These are phyloP conservation scores for Arabidopsis lyrata DNA, from an alignment of 441 rosid species.

Conservation along the genomic window DNA sequence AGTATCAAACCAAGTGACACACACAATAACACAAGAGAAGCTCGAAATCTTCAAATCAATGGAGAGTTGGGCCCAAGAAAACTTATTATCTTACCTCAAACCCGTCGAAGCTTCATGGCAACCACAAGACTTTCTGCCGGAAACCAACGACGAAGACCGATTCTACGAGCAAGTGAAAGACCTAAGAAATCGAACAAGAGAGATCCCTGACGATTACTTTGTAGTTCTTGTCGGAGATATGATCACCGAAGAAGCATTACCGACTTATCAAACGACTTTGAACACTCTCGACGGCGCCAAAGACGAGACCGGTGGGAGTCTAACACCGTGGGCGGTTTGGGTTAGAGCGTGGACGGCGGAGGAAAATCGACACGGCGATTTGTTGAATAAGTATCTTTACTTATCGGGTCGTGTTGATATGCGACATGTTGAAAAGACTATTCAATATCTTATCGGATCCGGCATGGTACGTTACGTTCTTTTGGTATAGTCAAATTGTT, in stretches of 20 bases:
- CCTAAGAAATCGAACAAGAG: slow-evolving; percentile 47
- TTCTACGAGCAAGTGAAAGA: slow-evolving; percentile 54
- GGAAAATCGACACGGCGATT: slow-evolving; percentile 61
- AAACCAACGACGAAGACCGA: slow-evolving; percentile 29
- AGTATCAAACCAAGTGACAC: slow-evolving; percentile 54
- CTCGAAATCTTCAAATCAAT: slow-evolving; percentile 54
- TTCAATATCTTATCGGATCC: slow-evolving; percentile 56
- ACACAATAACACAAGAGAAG: slow-evolving; percentile 53
- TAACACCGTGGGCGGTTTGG: slow-evolving; percentile 57
- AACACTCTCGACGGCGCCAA: slow-evolving; percentile 57
- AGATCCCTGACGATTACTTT: slow-evolving; percentile 55
- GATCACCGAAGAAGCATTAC: slow-evolving; percentile 62
- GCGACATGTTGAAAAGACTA: slow-evolving; percentile 57
- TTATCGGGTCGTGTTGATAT: slow-evolving; percentile 57
- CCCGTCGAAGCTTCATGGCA: slow-evolving; percentile 61
- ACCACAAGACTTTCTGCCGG: slow-evolving; percentile 50
- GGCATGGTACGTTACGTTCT: slow-evolving; percentile 50
- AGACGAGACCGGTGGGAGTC: slow-evolving; percentile 57
- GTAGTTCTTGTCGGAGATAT: slow-evolving; percentile 61
- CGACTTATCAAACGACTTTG: slow-evolving; percentile 57
- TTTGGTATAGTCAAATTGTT: too few species aligned
- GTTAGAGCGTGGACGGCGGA: slow-evolving; percentile 61
- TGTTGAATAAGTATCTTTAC: slow-evolving; percentile 56
- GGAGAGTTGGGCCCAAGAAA: slow-evolving; percentile 55
- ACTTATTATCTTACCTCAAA: slow-evolving; percentile 47